Percentiles rank a stretch among this genome's conserved stretches.
Conservation (phyloP, 352 stramenopile genomes). For the Saprolegnia parasitica region DNA sequence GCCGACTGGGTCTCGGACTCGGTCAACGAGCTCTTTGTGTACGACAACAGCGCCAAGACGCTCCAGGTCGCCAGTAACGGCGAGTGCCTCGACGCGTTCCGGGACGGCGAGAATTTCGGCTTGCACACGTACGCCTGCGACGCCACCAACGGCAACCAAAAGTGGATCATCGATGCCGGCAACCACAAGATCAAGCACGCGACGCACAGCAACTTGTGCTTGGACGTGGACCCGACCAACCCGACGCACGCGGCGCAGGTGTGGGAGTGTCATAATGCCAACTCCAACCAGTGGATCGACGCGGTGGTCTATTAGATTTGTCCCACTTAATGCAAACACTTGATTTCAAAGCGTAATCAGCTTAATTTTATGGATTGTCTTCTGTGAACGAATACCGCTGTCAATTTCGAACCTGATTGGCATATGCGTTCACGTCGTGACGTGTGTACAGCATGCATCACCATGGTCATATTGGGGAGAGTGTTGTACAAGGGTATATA, state of each 20-base stretch:
- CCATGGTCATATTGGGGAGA: too few relatives aligned
- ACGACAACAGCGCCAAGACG: constrained; percentile 18
- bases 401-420: too few relatives aligned
- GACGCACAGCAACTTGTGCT: constrained; percentile 46
- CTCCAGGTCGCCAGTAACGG: constrained; percentile 16
- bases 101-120: not conserved
- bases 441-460: too few relatives aligned
- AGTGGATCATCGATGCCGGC: constrained; percentile 48
- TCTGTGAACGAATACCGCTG: too few relatives aligned
- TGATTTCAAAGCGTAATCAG: too few relatives aligned
- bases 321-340: too few relatives aligned
- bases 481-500: too few relatives aligned
- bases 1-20: constrained; percentile 14
- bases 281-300: constrained; percentile 20
- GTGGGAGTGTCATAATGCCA: constrained; percentile 3
- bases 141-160: constrained; percentile 56
- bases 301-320: too few relatives aligned
- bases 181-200: constrained; percentile 43
- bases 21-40: constrained; percentile 19
- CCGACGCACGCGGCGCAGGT: not conserved
- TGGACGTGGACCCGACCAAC: constrained; percentile 42
- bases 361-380: too few relatives aligned
- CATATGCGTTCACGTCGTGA: too few relatives aligned
- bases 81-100: constrained; percentile 33
- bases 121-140: constrained; percentile 58